Conservation (phyloP, 1,284 basidiomycete species). For the Ustilago crameri region DNA sequence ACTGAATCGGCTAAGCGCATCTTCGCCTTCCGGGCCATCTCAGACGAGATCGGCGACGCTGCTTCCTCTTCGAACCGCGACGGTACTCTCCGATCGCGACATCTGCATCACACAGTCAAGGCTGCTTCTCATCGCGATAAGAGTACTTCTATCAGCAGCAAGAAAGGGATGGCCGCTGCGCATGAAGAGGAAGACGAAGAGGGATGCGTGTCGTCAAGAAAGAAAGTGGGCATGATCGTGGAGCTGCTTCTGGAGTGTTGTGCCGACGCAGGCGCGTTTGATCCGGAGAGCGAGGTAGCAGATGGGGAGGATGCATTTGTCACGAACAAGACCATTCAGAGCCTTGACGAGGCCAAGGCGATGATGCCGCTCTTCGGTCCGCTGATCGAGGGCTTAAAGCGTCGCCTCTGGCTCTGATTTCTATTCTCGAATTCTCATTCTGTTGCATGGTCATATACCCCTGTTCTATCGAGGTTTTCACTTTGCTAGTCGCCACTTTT, state of each 20-base stretch:
- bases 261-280: constrained; percentile 46
- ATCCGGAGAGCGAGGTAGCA: constrained; percentile 15
- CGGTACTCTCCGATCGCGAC: constrained; percentile 20
- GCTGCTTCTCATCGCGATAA: not conserved
- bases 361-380: constrained; percentile 55
- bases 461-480: too few species aligned
- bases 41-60: constrained; percentile 47
- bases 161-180: not conserved
- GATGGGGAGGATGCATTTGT: constrained; percentile 30
- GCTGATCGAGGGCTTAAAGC: constrained; percentile 59
- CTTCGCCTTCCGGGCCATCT: constrained; percentile 58
- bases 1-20: constrained; percentile 24
- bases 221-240: constrained; percentile 88
- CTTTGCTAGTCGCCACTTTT: too few species aligned
- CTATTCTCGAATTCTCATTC: not conserved
- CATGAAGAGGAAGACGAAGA: constrained; percentile 19
- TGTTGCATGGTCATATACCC: not conserved
- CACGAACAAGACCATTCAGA: constrained; percentile 55
- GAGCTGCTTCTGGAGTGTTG: constrained; percentile 78
- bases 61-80: not conserved
- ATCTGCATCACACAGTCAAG: constrained; percentile 34
- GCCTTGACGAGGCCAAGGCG: constrained; percentile 59
- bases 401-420: constrained; percentile 58
- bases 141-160: not conserved
- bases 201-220: constrained; percentile 64